Evolutionary conservation across 176 grass and related monocot species (phyloP), one percentile per base, ranked within the genome.

Genomic region (Guadua angustifolia): DNA sequence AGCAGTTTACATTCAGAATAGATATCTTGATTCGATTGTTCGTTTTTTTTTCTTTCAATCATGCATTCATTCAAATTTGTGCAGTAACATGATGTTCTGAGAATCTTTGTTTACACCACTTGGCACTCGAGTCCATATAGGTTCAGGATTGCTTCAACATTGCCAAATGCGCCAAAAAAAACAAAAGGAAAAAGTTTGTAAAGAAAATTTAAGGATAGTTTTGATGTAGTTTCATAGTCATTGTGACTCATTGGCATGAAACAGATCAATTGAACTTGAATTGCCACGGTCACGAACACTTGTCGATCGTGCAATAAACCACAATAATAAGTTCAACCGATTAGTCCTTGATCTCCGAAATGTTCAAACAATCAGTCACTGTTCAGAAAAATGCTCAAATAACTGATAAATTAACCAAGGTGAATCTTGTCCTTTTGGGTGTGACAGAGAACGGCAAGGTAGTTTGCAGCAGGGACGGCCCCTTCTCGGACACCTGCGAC

Each of bases 401-500:
- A 56, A 6, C 29, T 66, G 1, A 64, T 50, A 43, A 35, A 52
- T 10, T 17, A 11, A 59, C 10, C 21, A 17, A 2, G 40, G 25
- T 39, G 7, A 60, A 66, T 75, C 14, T 12, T 35, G 12, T 4
- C 18, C 25, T 36, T 38, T n/a, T 39, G 36, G 47, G 46, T 55
- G 46, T 71, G 77, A 21, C 81, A 65, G 80, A 87, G 60, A 79
- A 42, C 68, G 78, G 67, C 86, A 89, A 53, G 83, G 82, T 82
- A 10, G 77, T 88, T 44, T 95, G 93, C 79, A 57, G 21, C 52
- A 50, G 66, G 35, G 53, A 86, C 18, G 74, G 89, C 17, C 77
- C 86, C 21, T 82, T 80, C 70, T 92, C 93, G 1, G 89, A 98
- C 56, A 88, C 87, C 53, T 98, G 96, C 83, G 87, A 92, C 14